Evolutionary conservation across 1,284 basidiomycete genomes (phyloP), one percentile per base, ranked within the genome.

Genomic region (Vanrija humicola): DNA sequence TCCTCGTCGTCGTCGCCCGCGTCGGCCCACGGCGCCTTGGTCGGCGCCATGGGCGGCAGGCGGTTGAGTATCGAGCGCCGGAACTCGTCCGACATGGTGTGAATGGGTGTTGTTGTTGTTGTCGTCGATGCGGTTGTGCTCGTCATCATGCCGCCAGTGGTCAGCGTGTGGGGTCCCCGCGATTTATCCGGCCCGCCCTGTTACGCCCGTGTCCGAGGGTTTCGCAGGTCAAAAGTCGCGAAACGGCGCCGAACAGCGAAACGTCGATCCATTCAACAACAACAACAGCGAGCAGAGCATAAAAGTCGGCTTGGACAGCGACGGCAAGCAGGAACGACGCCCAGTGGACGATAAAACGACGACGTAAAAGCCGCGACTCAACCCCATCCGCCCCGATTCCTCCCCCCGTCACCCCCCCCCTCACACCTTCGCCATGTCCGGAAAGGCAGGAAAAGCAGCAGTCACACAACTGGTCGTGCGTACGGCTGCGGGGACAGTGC

Each of bases 1-100:
- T 81, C 80, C 0, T 80, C 79, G 3, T 77, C 80, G 0, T 62
- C 61, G 15, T 54, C 55, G 2, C 29, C 38, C 0, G 34, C 51
- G 10, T 39, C 62, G 0, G 74, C 72, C 73, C 74, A 76, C 5
- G 73, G 75, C 10, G 73, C 74, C 26, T 61, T 50, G 6, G 74
- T 76, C 3, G 69, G 69, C 2, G 67, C 69, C 57, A 74, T 59
- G 0, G 58, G 56, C 6, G 75, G 73, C 14, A 77, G 60, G 19
- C 66, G 65, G 50, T 73, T 74, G 48, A 75, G 51, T 18, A 75
- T 65, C 6, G 73, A 65, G 52, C 70, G 69, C 28, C 74, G 52
- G 47, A 77, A 76, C 26, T 64, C 65, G 25, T 77, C 70, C 8
- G 74, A 75, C 76, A 76, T 75, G 52, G 7, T 64, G 53, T 14